Conservation (phyloP, 805 yeast species). For the Candida oleophila region DNA sequence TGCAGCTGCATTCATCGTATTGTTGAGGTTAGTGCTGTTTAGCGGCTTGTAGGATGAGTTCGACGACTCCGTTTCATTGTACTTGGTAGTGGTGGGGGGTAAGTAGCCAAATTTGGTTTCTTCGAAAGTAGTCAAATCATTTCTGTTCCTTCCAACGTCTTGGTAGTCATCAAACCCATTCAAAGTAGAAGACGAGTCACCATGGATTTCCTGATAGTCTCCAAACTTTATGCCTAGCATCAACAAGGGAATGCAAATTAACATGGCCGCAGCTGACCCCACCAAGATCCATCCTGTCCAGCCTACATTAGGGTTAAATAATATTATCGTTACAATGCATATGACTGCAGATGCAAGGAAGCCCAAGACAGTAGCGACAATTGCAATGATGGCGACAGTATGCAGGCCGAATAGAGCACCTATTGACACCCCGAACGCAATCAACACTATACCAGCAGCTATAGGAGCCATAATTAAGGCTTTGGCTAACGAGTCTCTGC, state of each 20-base stretch:
- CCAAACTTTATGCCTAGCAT: conserved; percentile 32
- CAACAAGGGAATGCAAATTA: conserved; percentile 51
- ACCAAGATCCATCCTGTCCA: conserved; percentile 77
- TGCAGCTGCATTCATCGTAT: neutral
- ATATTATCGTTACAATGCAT: conserved; percentile 53
- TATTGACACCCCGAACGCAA: conserved; percentile 24
- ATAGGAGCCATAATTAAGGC: conserved; percentile 62
- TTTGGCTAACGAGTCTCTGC: conserved; percentile 53
- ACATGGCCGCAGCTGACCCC: conserved; percentile 59
- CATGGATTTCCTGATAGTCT: conserved; percentile 16
- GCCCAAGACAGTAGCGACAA: conserved; percentile 47
- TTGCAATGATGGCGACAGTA: conserved; percentile 33
- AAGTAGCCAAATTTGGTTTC: conserved; percentile 12
- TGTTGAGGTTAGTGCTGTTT: neutral
- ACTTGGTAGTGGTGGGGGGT: conserved; percentile 4
- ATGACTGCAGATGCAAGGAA: conserved; percentile 55
- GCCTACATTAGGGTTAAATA: conserved; percentile 61
- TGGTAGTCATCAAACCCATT: conserved; percentile 9
- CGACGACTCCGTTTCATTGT: conserved; percentile 16
- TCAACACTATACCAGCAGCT: conserved; percentile 61
- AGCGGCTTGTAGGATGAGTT: conserved; percentile 9
- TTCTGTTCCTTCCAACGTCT: conserved; percentile 2
- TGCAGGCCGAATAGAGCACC: conserved; percentile 23
- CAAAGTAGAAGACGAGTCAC: conserved; percentile 7
- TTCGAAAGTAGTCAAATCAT: conserved; percentile 17